Percentiles rank a stretch among this genome's conserved stretches.
Conservation (phyloP, 805 yeast genomes). For the Saccharomycopsis javanensis region DNA sequence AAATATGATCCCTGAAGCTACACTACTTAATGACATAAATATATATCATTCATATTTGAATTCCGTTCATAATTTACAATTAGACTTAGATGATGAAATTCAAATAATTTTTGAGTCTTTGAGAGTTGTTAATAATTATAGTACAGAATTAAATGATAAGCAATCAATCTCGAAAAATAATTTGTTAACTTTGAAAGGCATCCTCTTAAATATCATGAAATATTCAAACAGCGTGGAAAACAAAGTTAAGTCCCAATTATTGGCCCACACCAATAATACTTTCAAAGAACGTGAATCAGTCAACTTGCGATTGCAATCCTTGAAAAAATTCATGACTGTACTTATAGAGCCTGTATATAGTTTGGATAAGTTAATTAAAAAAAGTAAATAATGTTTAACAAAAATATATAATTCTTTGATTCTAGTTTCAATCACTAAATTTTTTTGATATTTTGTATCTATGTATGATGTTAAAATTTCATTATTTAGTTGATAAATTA, state of each 20-base stretch:
- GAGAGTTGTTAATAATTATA: not conserved
- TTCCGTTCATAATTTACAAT: conserved; percentile 13
- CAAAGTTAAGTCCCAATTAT: not conserved
- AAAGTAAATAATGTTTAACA: not conserved
- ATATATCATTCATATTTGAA: not conserved
- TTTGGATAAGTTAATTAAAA: not conserved
- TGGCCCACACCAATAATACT: not conserved
- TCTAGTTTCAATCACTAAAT: not conserved
- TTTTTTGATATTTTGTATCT: not conserved
- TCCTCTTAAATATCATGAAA: not conserved
- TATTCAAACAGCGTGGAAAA: not conserved
- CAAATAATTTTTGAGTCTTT: not conserved
- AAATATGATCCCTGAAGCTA: not conserved
- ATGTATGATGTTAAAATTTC: not conserved
- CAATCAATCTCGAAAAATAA: not conserved
- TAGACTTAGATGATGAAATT: not conserved
- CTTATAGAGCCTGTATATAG: conserved; percentile 2
- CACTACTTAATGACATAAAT: not conserved
- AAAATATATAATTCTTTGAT: not conserved
- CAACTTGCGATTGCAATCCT: not conserved
- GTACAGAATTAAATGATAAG: not conserved
- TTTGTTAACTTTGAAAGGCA: not conserved
- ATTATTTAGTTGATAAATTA: not conserved
- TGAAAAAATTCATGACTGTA: not conserved
- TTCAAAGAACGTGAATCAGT: not conserved